Conservation (phyloP, 2,329 filamentous ascomycete genomes). For the Juglanconis sp. region DNA sequence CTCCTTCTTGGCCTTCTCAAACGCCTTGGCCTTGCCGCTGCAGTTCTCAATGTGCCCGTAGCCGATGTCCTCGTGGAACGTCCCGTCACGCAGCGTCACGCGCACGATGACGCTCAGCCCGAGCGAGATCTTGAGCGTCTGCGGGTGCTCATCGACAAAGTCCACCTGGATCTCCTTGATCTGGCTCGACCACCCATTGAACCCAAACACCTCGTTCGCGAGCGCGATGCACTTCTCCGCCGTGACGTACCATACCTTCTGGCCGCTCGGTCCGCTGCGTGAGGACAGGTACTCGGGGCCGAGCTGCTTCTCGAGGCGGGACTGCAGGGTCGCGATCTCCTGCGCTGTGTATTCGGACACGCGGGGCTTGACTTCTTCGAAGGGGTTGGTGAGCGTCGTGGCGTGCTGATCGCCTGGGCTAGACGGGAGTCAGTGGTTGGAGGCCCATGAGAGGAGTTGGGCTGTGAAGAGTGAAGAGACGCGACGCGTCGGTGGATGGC, state of each 20-base stretch:
- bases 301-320: conserved; percentile 84
- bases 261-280: conserved; percentile 75
- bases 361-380: conserved; percentile 66
- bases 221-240: conserved; percentile 95
- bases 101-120: conserved; percentile 88
- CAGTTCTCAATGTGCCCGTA: conserved; percentile 97
- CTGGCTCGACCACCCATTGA: conserved; percentile 96
- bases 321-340: conserved; percentile 84
- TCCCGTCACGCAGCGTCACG: conserved; percentile 86
- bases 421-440: conserved; percentile 11
- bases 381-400: conserved; percentile 68
- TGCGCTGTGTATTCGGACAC: conserved; percentile 82
- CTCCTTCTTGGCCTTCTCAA: conserved; percentile 98
- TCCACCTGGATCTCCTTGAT: conserved; percentile 94
- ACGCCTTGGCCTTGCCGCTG: conserved; percentile 90
- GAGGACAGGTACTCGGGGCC: conserved; percentile 95
- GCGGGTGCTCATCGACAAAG: conserved; percentile 83
- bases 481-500: conserved; percentile 16
- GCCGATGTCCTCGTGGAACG: conserved; percentile 96
- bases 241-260: conserved; percentile 89
- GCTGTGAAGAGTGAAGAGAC: not conserved
- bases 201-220: conserved; percentile 92
- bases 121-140: conserved; percentile 75
- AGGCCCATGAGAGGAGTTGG: not conserved
- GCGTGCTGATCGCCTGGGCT: conserved; percentile 68